Conservation (phyloP, 164 flowering plant species). For the Chimonanthus salicifolius region DNA sequence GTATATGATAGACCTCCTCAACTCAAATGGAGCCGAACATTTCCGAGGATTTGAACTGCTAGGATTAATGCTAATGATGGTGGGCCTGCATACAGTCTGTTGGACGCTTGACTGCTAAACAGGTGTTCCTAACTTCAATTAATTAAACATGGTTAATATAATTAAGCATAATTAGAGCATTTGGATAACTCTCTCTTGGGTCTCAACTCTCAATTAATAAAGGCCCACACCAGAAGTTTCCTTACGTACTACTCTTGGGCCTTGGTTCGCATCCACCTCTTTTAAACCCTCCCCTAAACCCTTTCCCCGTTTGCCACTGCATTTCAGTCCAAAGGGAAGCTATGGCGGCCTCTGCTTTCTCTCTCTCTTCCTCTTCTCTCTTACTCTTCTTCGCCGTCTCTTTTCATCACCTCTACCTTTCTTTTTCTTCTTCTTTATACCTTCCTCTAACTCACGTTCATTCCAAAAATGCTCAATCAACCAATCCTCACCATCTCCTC, state of each 20-base stretch:
- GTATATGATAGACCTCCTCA: too few relatives aligned
- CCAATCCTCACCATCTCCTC: slow-evolving; percentile 59
- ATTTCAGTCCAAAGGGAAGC: neutral
- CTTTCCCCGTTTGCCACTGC: neutral
- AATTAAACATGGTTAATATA: neutral
- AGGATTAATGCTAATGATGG: too few relatives aligned
- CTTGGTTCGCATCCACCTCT: neutral
- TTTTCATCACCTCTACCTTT: slow-evolving; percentile 9
- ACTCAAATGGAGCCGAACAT: too few relatives aligned
- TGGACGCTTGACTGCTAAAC: neutral
- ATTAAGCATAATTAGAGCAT: neutral
- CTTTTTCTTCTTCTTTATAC: slow-evolving; percentile 7
- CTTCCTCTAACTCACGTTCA: slow-evolving; percentile 53
- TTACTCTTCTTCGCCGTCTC: slow-evolving; percentile 5
- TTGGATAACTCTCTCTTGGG: neutral
- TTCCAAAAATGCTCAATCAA: slow-evolving; percentile 35
- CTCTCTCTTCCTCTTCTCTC: neutral
- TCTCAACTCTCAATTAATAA: neutral
- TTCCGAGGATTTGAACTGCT: too few relatives aligned
- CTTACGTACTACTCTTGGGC: neutral
- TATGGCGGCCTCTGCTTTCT: slow-evolving; percentile 6
- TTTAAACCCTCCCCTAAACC: neutral
- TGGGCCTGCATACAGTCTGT: neutral
- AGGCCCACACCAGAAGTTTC: neutral
- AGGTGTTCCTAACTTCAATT: neutral